phyloP scores from a whole-genome alignment of 306 rosid species.

The Prunus kanzakura region DNA sequence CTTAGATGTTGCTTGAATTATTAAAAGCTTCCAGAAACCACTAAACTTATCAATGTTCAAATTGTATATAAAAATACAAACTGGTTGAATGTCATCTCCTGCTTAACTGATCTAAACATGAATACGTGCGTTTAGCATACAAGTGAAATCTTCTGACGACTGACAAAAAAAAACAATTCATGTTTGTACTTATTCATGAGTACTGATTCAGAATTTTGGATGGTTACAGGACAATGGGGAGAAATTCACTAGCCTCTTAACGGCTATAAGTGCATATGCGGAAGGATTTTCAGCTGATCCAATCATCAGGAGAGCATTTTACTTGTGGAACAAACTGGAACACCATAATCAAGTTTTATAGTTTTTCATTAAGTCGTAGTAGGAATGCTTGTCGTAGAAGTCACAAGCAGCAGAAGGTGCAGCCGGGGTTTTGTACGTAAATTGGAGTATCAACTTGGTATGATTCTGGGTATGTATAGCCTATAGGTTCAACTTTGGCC shows the following conservation, averaged over 20 bases:
- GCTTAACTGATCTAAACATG: not conserved
- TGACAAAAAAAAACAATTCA: not conserved
- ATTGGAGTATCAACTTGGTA: not conserved
- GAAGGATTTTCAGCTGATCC: slow-evolving; percentile 91
- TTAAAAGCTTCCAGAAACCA: not conserved
- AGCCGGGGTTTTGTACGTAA: not conserved
- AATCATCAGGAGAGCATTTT: slow-evolving; percentile 56
- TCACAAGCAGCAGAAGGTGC: not conserved
- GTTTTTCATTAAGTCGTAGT: not conserved
- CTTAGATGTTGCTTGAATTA: not conserved
- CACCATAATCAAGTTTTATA: not conserved
- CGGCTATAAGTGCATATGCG: slow-evolving; percentile 84
- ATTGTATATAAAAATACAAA: not conserved
- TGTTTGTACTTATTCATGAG: not conserved
- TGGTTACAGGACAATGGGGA: slow-evolving; percentile 69
- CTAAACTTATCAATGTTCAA: not conserved
- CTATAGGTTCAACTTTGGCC: not conserved
- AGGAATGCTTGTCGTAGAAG: no score
- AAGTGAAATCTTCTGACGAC: not conserved
- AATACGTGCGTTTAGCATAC: not conserved
- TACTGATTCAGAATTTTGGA: not conserved
- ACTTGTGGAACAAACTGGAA: slow-evolving; percentile 47
- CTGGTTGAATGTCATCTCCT: not conserved
- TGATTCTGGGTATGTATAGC: not conserved
- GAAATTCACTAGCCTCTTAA: slow-evolving; percentile 34